Conservation (phyloP, 805 yeast species). For the Ogataea populi-albae region DNA sequence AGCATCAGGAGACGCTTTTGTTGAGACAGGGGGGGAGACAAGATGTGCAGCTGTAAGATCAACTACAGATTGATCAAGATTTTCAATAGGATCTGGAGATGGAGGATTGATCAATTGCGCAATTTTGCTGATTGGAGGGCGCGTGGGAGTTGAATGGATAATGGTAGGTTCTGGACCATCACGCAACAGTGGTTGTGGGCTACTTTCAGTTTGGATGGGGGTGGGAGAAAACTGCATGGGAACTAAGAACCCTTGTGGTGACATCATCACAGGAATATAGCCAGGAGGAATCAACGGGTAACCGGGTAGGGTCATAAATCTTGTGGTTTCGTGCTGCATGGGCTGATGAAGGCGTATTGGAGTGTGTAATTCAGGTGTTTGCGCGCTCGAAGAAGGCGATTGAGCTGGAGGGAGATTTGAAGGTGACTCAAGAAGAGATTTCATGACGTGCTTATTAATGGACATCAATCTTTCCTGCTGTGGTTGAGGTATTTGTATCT, state of each 20-base stretch:
- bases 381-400: conserved; percentile 7
- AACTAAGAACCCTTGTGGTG: conserved; percentile 28
- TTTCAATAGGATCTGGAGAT: conserved; percentile 13
- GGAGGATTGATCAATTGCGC: conserved; percentile 18
- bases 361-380: conserved; percentile 6
- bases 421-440: conserved; percentile 11
- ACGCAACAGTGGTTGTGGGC: neutral
- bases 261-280: conserved; percentile 30
- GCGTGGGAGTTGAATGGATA: conserved; percentile 5
- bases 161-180: neutral
- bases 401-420: conserved; percentile 6
- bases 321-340: conserved; percentile 15
- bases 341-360: conserved; percentile 6
- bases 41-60: conserved; percentile 1
- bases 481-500: conserved; percentile 15
- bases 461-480: conserved; percentile 16
- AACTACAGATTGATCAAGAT: too few species aligned
- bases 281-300: conserved; percentile 28
- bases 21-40: conserved; percentile 2
- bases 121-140: conserved; percentile 9
- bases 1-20: conserved; percentile 1
- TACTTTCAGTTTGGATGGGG: conserved; percentile 10
- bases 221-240: conserved; percentile 27
- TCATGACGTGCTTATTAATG: conserved; percentile 18
- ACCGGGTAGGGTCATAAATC: conserved; percentile 23